Evolutionary conservation across 2,329 filamentous ascomycete species (phyloP).

Genomic region (Amylocarpus encephaloides): DNA sequence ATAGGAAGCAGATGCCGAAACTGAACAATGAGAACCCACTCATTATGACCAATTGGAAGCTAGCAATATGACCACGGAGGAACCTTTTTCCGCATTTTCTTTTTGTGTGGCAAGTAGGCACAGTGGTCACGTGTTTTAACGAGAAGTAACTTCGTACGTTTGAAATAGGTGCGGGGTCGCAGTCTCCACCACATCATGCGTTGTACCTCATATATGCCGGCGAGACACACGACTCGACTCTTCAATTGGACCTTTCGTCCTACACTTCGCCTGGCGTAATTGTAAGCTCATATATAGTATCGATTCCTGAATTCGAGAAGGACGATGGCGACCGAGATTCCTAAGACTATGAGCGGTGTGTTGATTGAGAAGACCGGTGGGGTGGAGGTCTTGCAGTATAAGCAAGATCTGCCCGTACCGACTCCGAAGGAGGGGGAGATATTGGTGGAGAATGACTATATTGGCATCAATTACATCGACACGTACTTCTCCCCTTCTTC

Average conservation of each 20-base stretch:
- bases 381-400: conserved; percentile 66
- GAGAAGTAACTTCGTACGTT: too few species aligned
- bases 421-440: conserved; percentile 60
- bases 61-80: too few species aligned
- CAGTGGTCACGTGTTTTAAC: too few species aligned
- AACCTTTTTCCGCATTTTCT: too few species aligned
- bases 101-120: too few species aligned
- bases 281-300: neutral
- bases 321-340: conserved; percentile 13
- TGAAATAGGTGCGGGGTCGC: too few species aligned
- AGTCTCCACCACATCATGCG: too few species aligned
- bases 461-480: conserved; percentile 87
- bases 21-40: too few species aligned
- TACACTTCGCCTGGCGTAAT: neutral
- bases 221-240: conserved; percentile 1
- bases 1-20: too few species aligned
- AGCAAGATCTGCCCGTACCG: conserved; percentile 65
- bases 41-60: too few species aligned
- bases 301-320: neutral
- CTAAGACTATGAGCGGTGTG: conserved; percentile 52
- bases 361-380: conserved; percentile 67
- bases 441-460: conserved; percentile 72
- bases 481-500: conserved; percentile 41
- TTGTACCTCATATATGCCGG: conserved; percentile 1
- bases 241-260: neutral